Conservation (phyloP, 2,329 filamentous ascomycete genomes). For the Leptographium galeiforme region DNA sequence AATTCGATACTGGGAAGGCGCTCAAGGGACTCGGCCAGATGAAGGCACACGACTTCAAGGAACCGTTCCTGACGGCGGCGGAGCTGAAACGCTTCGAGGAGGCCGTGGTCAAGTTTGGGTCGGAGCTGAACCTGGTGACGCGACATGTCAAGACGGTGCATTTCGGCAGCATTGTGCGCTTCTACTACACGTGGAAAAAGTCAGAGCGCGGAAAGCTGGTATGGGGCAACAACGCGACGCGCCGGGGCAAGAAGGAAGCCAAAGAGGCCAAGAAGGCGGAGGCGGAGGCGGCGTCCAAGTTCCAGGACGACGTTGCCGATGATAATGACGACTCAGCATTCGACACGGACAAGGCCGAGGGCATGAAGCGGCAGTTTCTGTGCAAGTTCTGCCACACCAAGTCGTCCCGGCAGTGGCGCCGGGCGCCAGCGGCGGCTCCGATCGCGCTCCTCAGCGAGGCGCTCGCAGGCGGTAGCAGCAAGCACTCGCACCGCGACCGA, state of each 20-base stretch:
- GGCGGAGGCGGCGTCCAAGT: slow-evolving; percentile 51
- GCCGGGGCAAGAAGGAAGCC: slow-evolving; percentile 81
- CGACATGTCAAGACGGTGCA: slow-evolving; percentile 75
- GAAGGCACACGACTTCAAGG: slow-evolving; percentile 63
- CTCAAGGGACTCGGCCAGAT: slow-evolving; percentile 55
- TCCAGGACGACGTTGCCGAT: slow-evolving; percentile 86
- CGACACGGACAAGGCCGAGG: slow-evolving; percentile 69
- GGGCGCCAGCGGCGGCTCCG: slow-evolving; percentile 60
- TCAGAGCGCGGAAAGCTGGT: slow-evolving; percentile 71
- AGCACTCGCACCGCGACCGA: slow-evolving; percentile 65
- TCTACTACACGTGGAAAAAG: slow-evolving; percentile 98
- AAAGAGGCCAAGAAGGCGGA: slow-evolving; percentile 65
- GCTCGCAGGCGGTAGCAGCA: slow-evolving; percentile 46
- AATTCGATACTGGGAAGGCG: slow-evolving; percentile 59
- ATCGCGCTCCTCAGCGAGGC: slow-evolving; percentile 32
- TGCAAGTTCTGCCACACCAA: slow-evolving; percentile 87
- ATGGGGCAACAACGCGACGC: slow-evolving; percentile 77
- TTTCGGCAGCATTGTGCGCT: slow-evolving; percentile 71
- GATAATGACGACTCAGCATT: slow-evolving; percentile 92
- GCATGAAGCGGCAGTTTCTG: slow-evolving; percentile 70
- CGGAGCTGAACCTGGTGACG: slow-evolving; percentile 71
- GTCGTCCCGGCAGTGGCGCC: slow-evolving; percentile 76
- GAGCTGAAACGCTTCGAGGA: slow-evolving; percentile 90
- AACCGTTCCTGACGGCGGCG: slow-evolving; percentile 63
- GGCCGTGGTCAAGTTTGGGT: slow-evolving; percentile 77